A percentile compares a stretch with the other conserved stretches of the same genome.
phyloP scores from a whole-genome alignment of 2,329 filamentous ascomycete species.

The Fusarium sp. region DNA sequence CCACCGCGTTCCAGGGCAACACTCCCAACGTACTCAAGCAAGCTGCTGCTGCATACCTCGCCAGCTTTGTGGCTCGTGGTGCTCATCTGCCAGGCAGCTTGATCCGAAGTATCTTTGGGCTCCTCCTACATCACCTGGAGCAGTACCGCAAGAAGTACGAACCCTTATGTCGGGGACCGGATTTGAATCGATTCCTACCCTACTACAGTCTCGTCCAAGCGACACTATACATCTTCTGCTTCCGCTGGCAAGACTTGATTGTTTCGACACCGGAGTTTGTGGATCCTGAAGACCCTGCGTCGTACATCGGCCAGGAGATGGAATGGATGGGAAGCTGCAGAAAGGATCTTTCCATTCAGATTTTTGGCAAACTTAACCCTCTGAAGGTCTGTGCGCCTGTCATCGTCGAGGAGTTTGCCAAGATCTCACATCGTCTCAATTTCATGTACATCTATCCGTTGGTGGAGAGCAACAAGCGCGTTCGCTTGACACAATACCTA shows the following conservation, averaged over 20 bases:
- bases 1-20: conserved; percentile 64
- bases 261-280: conserved; percentile 68
- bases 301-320: conserved; percentile 76
- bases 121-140: conserved; percentile 82
- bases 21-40: conserved; percentile 81
- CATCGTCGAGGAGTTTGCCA: conserved; percentile 92
- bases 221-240: conserved; percentile 94
- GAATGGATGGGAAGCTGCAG: conserved; percentile 81
- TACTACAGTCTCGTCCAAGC: conserved; percentile 93
- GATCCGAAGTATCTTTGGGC: conserved; percentile 84
- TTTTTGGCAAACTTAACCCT: conserved; percentile 91
- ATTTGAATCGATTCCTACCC: conserved; percentile 82
- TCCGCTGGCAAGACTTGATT: conserved; percentile 93
- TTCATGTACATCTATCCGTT: conserved; percentile 91
- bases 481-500: conserved; percentile 80
- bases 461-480: conserved; percentile 90
- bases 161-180: conserved; percentile 80
- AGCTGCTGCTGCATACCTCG: conserved; percentile 89
- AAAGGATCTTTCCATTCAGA: conserved; percentile 78
- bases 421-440: conserved; percentile 83
- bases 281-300: conserved; percentile 70
- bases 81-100: conserved; percentile 80
- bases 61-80: conserved; percentile 92
- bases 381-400: conserved; percentile 92
- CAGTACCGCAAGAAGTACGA: conserved; percentile 79